Evolutionary conservation across 2,329 filamentous ascomycete genomes (phyloP), one percentile per base, ranked within the genome.

Genomic region (Sclerotinia spermophila): DNA sequence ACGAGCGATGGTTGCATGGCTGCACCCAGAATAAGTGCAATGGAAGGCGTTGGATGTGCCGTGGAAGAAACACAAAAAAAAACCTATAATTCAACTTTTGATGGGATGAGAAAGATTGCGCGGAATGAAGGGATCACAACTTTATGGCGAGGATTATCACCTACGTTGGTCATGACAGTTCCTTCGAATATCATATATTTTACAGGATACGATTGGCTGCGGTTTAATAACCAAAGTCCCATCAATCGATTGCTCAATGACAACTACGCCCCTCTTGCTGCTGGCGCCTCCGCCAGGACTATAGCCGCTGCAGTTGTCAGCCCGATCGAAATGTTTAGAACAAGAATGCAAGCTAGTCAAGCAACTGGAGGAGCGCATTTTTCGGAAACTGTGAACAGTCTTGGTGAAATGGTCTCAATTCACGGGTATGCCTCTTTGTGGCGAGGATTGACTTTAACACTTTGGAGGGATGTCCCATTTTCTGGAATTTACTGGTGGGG

Each of bases 141-240:
- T 2, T 82, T 99, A 48, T 99, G 96, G 95, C 88, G 96, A 72
- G 96, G 96, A 0, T 83, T 99, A 7, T 96, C 92, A n/a, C 95
- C 96, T 0, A 99, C 96, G 0, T 83, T 99, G 33, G 86, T 94
- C 74, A 99, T 99, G 96, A 90, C 94, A 0, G 87, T 99, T 8
- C 96, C 96, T 0, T 93, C 90, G 38, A 99, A 99, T 79, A 96
- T 99, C 75, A 98, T 99, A 75, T 99, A 99, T 82, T 97, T 98
- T 78, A 96, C 96, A 19, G 96, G 96, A 53, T 99, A 99, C 81
- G 96, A 99, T 79, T 97, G 94, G 91, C 81, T 99, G 71, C 90
- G 96, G 48, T 92, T 86, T 74, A 91, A 92, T 76, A 83, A 84
- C 1, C 83, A 82, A 56, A 97, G 92, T 75, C 94, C 94, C 0